A percentile compares a stretch with the other conserved stretches of the same genome.
These are phyloP conservation scores for Acmispon strigosus DNA, from an alignment of 306 rosid species.

Conservation along the genomic window DNA sequence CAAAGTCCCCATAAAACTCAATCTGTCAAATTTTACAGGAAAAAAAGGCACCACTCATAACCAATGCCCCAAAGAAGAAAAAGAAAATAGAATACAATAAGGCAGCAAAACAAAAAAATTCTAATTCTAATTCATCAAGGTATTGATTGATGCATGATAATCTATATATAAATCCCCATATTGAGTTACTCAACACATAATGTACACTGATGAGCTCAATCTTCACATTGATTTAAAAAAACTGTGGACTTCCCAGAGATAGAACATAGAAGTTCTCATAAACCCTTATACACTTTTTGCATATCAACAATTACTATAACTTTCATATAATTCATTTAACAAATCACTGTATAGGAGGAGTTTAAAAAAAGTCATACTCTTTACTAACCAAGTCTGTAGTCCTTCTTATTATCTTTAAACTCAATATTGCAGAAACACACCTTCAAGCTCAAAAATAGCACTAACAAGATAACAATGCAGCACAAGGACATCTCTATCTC, in stretches of 20 bases:
- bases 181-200: not conserved
- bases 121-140: not conserved
- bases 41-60: not conserved
- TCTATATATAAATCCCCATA: not conserved
- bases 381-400: not conserved
- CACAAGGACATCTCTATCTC: not conserved
- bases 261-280: not conserved
- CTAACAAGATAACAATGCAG: not conserved
- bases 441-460: not conserved
- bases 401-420: not conserved
- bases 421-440: not conserved
- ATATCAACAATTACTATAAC: too few relatives aligned
- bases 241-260: not conserved
- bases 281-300: too few relatives aligned
- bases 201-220: not conserved
- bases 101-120: not conserved
- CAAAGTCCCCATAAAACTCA: conserved; percentile 91
- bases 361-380: not conserved
- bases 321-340: too few relatives aligned
- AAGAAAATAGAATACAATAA: not conserved
- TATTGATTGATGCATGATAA: not conserved
- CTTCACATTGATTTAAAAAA: not conserved
- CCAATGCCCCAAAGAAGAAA: not conserved
- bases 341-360: not conserved
- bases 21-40: conserved; percentile 35